Evolutionary conservation across 495 filamentous ascomycete genomes (phyloP).

Genomic region (Paragyromitra xinjiangensis): DNA sequence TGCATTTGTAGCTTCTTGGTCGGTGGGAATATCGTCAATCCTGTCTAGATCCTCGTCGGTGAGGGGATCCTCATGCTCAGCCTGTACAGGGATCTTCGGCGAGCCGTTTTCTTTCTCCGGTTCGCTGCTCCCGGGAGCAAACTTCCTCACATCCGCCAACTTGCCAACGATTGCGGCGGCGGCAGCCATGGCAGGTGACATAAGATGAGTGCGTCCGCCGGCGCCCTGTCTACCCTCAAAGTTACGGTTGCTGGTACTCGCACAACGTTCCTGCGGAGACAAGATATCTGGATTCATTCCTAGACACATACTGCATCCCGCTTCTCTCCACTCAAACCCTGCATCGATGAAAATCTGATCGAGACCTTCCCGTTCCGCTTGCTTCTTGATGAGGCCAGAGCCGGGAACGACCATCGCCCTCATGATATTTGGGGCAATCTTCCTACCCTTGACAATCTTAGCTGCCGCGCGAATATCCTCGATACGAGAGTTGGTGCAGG

Average conservation of each 20-base stretch:
- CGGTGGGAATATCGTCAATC: conserved; percentile 78
- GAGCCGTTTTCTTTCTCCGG: conserved; percentile 62
- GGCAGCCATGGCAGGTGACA: conserved; percentile 97
- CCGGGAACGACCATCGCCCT: conserved; percentile 96
- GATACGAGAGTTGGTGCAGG: conserved; percentile 96
- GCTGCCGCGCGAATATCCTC: conserved; percentile 94
- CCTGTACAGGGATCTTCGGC: conserved; percentile 66
- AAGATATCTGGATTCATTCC: conserved; percentile 99
- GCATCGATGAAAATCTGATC: conserved; percentile 91
- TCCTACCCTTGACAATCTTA: conserved; percentile 82
- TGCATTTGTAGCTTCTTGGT: conserved; percentile 62
- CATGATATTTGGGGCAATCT: conserved; percentile 86
- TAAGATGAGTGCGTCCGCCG: conserved; percentile 89
- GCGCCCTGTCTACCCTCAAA: conserved; percentile 98
- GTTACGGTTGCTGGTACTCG: conserved; percentile 95
- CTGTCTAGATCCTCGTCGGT: conserved; percentile 80
- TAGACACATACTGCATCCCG: conserved; percentile 97
- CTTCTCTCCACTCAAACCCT: conserved; percentile 97
- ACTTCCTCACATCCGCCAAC: conserved; percentile 86
- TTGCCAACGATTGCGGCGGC: conserved; percentile 89
- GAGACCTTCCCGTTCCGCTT: conserved; percentile 90
- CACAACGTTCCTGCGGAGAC: conserved; percentile 91
- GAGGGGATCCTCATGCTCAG: conserved; percentile 75
- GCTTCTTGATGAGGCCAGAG: conserved; percentile 91
- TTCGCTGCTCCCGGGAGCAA: conserved; percentile 62